phyloP scores from a whole-genome alignment of 306 rosid species.

The Benincasa hispida region DNA sequence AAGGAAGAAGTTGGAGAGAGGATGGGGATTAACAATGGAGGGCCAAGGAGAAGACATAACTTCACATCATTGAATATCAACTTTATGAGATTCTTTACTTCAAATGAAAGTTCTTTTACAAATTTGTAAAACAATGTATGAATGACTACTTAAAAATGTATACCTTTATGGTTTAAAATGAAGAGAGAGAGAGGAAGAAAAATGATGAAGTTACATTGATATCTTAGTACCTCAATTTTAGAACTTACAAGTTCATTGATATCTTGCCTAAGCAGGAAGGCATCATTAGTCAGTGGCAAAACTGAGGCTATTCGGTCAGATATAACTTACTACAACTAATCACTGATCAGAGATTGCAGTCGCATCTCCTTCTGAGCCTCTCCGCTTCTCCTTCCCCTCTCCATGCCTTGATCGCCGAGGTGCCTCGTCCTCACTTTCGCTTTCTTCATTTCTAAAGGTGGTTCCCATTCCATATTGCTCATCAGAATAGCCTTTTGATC shows the following conservation, averaged over 20 bases:
- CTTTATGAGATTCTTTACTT: slow-evolving; percentile 2
- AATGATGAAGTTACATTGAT: neutral
- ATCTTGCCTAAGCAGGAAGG: neutral
- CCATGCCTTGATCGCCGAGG: slow-evolving; percentile 96
- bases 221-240: neutral
- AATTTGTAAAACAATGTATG: slow-evolving; percentile 1
- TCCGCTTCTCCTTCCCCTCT: slow-evolving; percentile 80
- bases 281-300: neutral
- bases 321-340: neutral
- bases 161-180: neutral
- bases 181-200: neutral
- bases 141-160: neutral
- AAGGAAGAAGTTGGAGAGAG: neutral
- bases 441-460: slow-evolving; percentile 54
- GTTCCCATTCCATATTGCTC: slow-evolving; percentile 40
- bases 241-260: neutral
- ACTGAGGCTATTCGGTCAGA: neutral
- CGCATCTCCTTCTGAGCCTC: slow-evolving; percentile 49
- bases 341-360: slow-evolving; percentile 39
- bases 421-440: slow-evolving; percentile 96
- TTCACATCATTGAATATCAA: neutral
- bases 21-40: neutral
- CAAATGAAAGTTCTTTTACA: neutral
- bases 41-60: neutral
- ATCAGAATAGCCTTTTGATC: slow-evolving; percentile 41